Percentiles rank a stretch among this genome's conserved stretches.
phyloP scores from a whole-genome alignment of 768 basidiomycete genomes.

The Tricholoma saponaceum region DNA sequence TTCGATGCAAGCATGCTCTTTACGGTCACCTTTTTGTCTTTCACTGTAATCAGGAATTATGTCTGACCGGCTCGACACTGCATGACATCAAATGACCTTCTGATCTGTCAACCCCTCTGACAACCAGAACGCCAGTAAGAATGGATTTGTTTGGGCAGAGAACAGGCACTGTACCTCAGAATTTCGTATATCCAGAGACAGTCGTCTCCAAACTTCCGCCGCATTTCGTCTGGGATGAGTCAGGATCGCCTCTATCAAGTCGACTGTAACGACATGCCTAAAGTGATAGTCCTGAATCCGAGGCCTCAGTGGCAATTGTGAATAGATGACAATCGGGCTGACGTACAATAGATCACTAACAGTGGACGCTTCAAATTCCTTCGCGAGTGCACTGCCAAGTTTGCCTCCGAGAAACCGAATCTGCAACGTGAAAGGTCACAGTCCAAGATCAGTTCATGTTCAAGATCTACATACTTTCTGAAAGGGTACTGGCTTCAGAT shows the following conservation, averaged over 20 bases:
- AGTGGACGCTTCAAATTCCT: constrained; percentile 84
- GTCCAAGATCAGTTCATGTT: background rate
- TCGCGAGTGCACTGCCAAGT: constrained; percentile 81
- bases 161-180: constrained; percentile 52
- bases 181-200: constrained; percentile 93
- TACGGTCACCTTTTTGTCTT: constrained; percentile 78
- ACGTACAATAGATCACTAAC: constrained; percentile 88
- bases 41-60: constrained; percentile 49
- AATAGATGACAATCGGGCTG: background rate
- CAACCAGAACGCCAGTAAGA: constrained; percentile 3
- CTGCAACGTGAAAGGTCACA: constrained; percentile 30
- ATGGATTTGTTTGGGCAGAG: background rate
- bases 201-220: constrained; percentile 74
- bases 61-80: background rate
- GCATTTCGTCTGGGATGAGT: constrained; percentile 61
- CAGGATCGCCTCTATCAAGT: background rate
- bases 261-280: constrained; percentile 38
- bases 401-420: constrained; percentile 96
- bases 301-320: constrained; percentile 2
- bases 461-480: constrained; percentile 57
- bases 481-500: constrained; percentile 81
- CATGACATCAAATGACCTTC: constrained; percentile 55
- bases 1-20: constrained; percentile 98
- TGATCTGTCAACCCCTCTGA: constrained; percentile 78
- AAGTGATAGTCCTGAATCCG: constrained; percentile 43